Percentiles rank a stretch among this genome's conserved stretches.
These are phyloP conservation scores for Phytophthora gonapodyides DNA, from an alignment of 352 stramenopile species.

Conservation along the genomic window DNA sequence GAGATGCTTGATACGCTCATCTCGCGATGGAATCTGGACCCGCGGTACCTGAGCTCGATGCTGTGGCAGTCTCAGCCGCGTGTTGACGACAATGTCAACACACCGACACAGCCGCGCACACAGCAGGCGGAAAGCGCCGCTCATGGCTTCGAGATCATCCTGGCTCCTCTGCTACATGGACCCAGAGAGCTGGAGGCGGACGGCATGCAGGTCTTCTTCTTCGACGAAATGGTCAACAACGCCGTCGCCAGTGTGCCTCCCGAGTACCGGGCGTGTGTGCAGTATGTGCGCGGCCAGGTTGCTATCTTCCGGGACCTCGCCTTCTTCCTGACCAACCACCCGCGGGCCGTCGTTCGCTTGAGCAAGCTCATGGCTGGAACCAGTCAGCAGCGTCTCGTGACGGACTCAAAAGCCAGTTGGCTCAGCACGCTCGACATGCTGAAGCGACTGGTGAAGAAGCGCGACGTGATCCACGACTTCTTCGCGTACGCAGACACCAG, in stretches of 20 bases:
- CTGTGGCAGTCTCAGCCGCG: conserved; percentile 51
- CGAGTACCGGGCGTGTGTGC: conserved; percentile 42
- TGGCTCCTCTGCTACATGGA: conserved; percentile 45
- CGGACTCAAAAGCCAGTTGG: conserved; percentile 49
- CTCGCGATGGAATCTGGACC: conserved; percentile 50
- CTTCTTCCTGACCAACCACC: conserved; percentile 54
- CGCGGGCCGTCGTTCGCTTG: conserved; percentile 44
- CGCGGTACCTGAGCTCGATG: conserved; percentile 51
- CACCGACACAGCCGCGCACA: conserved; percentile 28
- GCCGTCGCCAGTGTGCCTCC: conserved; percentile 37
- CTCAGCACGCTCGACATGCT: conserved; percentile 57
- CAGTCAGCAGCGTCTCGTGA: conserved; percentile 44
- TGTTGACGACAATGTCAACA: conserved; percentile 21
- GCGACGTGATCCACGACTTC: conserved; percentile 49
- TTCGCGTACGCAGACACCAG: conserved; percentile 49
- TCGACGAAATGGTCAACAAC: conserved; percentile 52
- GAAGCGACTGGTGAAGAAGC: conserved; percentile 45
- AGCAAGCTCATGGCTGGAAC: conserved; percentile 43
- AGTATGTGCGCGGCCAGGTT: conserved; percentile 43
- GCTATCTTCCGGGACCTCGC: conserved; percentile 45
- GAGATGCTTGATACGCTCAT: conserved; percentile 50
- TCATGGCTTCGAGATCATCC: conserved; percentile 50
- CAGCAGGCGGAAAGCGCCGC: conserved; percentile 47
- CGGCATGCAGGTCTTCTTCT: conserved; percentile 46
- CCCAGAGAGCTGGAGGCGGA: conserved; percentile 41